Base-by-base conservation (phyloP, 306 rosid genomes). In the Luffa acutangula region DNA sequence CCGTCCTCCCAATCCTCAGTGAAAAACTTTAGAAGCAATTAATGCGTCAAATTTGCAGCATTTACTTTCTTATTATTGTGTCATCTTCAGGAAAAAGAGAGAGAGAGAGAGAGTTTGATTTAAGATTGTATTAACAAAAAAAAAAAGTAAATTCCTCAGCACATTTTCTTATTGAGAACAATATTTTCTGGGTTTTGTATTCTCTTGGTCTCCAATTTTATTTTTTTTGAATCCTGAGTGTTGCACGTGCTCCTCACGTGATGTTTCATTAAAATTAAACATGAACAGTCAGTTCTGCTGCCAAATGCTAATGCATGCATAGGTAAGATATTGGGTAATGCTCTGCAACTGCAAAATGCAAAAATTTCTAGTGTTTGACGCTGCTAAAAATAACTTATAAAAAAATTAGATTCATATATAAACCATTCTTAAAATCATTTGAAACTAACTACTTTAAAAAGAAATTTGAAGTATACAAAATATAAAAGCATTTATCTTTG, bases 1-100 rank as follows among this genome's bases (percentile, higher is more conserved):
- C 73, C 87, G 87, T 45, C 87, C 83, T 9, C 87, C 82, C 72
- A 81, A 85, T 58, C 88, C 85, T 76, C 88, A 82, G 87, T 85
- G 36, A 82, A 64, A 53, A 54, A 59, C 34, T 54, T 66, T 39
- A 7, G 51, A 18, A 7, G 74, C 4, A 66, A 34, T 31, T 53
- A 53, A 3, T 66, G 74, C 11, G 5, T 51, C 31, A 74, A 51
- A 25, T 51, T 33, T 74, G 78, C 62, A 13, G 57, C 14, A 13
- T 31, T 73, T 65, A 15, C 6, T 25, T 49, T 33, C 21, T 49
- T 53, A 1, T 73, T 14, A 31, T 15, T 18, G 12, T 73, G 57
- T 49, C 33, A 12, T 21, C 58, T 71, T 71, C 18, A 45, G 57
- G 18, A 0, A 15, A 39, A 43, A 20, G 31, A 25, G 31, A 25